Conservation (phyloP, 139 green algal species). For the Chlorokybus atmophyticus region DNA sequence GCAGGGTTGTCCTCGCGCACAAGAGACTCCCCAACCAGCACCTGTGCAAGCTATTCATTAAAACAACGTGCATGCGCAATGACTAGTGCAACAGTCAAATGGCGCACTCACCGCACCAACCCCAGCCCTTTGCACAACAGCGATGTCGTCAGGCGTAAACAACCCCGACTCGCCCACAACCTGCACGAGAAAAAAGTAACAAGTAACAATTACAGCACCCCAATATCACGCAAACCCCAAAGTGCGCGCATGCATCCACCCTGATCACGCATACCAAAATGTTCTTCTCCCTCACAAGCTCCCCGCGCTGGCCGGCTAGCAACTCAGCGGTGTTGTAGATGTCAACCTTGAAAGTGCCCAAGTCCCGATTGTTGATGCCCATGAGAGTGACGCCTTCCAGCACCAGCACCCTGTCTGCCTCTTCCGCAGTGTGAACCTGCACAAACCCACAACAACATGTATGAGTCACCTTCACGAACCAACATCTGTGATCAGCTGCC, state of each 20-base stretch:
- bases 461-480: no score
- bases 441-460: not conserved
- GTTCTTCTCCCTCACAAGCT: constrained; percentile 50
- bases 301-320: constrained; percentile 60
- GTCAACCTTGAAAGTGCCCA: constrained; percentile 93
- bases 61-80: not conserved
- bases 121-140: constrained; percentile 50
- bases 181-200: constrained; percentile 4
- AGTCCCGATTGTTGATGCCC: constrained; percentile 97
- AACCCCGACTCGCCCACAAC: constrained; percentile 92
- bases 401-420: constrained; percentile 80
- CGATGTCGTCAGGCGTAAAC: constrained; percentile 87
- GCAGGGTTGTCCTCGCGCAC: constrained; percentile 84
- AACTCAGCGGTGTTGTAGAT: constrained; percentile 65
- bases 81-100: not conserved
- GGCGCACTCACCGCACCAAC: constrained; percentile 14
- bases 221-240: no score
- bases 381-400: constrained; percentile 72
- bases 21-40: constrained; percentile 92
- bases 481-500: no score
- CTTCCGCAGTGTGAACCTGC: constrained; percentile 59
- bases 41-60: constrained; percentile 16
- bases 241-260: no score
- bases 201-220: no score
- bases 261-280: no score